Evolutionary conservation across 371 early-diverging fungal species (phyloP).

Genomic region (Globomyces sp.): DNA sequence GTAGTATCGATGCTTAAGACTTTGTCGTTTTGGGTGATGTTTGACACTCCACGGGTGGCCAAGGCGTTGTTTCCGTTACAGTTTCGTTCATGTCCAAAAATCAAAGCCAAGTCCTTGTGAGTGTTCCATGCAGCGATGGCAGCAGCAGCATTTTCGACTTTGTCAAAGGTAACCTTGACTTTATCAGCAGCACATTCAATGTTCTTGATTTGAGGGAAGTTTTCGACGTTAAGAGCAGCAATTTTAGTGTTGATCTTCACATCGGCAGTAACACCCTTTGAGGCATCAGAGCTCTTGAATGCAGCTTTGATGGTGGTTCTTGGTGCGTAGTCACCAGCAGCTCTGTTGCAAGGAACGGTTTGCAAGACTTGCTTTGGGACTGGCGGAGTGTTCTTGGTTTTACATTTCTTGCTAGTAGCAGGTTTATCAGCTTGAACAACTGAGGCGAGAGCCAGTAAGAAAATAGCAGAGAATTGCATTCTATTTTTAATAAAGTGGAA

Average conservation of each 20-base stretch:
- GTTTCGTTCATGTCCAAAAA: background rate
- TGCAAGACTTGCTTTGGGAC: background rate
- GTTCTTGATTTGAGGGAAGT: background rate
- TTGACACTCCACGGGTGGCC: background rate
- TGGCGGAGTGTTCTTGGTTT: too few species aligned
- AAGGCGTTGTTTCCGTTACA: background rate
- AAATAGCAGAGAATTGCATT: too few species aligned
- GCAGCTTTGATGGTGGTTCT: slow-evolving; percentile 1
- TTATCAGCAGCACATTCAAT: background rate
- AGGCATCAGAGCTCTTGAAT: background rate
- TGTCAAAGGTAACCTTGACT: slow-evolving; percentile 2
- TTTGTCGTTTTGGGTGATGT: background rate
- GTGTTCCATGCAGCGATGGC: background rate
- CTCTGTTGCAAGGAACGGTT: background rate
- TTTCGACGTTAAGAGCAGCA: background rate
- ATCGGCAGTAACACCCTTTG: background rate
- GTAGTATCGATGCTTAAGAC: background rate
- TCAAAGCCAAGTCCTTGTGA: background rate
- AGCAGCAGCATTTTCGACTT: background rate
- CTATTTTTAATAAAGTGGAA: too few species aligned
- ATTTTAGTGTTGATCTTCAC: background rate
- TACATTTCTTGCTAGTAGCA: too few species aligned
- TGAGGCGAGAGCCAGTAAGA: too few species aligned
- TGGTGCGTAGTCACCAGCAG: background rate
- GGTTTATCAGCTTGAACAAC: too few species aligned